Conservation (phyloP, 192 early-diverging fungal species). For the Dissophora globulifera region DNA sequence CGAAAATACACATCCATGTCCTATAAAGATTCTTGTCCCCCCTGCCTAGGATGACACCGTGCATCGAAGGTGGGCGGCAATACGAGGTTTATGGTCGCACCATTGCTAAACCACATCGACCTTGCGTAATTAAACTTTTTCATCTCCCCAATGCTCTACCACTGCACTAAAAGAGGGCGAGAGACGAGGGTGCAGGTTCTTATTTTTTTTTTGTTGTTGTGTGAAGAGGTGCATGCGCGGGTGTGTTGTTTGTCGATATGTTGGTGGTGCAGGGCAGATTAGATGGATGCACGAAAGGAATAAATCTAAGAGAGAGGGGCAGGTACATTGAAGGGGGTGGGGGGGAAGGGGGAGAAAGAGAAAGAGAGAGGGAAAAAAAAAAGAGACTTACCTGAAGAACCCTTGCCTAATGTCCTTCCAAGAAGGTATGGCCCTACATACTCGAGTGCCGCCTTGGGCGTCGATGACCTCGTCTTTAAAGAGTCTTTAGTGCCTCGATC, state of each 20-base stretch:
- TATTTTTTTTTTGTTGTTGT: too few relatives aligned
- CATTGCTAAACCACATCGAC: constrained; percentile 4
- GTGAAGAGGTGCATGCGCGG: too few relatives aligned
- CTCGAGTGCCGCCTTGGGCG: constrained; percentile 34
- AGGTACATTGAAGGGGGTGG: too few relatives aligned
- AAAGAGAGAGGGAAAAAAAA: background rate
- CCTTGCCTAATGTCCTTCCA: constrained; percentile 63
- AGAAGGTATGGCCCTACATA: constrained; percentile 62
- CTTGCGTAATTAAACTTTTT: background rate
- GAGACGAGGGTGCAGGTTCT: too few relatives aligned
- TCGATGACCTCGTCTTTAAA: constrained; percentile 24
- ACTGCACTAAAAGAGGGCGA: too few relatives aligned
- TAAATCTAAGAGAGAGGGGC: too few relatives aligned
- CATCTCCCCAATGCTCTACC: background rate
- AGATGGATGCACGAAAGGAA: too few relatives aligned
- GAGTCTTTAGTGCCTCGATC: constrained; percentile 43
- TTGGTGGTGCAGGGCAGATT: too few relatives aligned
- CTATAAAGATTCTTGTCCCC: constrained; percentile 10
- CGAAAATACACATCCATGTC: background rate
- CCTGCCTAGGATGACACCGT: constrained; percentile 4
- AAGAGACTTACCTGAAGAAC: constrained; percentile 59
- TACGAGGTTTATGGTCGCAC: background rate
- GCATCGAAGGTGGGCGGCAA: background rate
- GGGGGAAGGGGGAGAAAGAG: background rate
- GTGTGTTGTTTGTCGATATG: too few relatives aligned